Conservation (phyloP, 1,284 basidiomycete genomes). For the Bondarzewia mesenterica region DNA sequence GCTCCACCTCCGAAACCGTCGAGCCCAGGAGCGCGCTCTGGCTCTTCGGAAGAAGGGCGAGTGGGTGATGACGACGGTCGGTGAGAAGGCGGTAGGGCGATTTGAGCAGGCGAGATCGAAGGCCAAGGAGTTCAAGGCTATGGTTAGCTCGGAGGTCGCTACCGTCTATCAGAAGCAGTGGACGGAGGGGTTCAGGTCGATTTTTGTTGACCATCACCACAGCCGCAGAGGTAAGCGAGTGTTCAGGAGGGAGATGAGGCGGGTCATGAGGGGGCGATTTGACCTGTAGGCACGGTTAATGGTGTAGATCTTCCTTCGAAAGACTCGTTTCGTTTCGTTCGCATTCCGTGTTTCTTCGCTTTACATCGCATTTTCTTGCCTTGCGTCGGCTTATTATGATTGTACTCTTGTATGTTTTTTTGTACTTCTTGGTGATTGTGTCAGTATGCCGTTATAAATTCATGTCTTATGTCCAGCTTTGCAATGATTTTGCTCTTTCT, state of each 20-base stretch:
- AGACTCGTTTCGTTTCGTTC: neutral
- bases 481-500: too few species aligned
- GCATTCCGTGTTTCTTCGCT: too few species aligned
- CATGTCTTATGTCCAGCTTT: too few species aligned
- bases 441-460: too few species aligned
- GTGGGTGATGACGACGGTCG: constrained; percentile 31
- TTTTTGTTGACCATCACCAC: constrained; percentile 8
- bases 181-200: constrained; percentile 4
- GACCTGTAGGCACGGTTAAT: neutral
- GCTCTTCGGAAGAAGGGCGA: constrained; percentile 41
- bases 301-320: neutral
- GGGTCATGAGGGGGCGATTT: neutral
- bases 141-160: constrained; percentile 4
- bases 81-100: constrained; percentile 29
- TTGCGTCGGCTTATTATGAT: too few species aligned
- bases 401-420: too few species aligned
- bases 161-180: constrained; percentile 5
- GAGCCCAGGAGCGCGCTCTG: constrained; percentile 49
- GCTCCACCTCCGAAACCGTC: constrained; percentile 42
- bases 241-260: constrained; percentile 1
- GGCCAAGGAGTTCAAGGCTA: constrained; percentile 32
- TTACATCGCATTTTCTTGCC: too few species aligned
- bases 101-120: constrained; percentile 38
- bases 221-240: constrained; percentile 6
- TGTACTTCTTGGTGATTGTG: too few species aligned